Evolutionary conservation across 192 early-diverging fungal species (phyloP), one percentile per base, ranked within the genome.

Genomic region (Coemansia sp.): DNA sequence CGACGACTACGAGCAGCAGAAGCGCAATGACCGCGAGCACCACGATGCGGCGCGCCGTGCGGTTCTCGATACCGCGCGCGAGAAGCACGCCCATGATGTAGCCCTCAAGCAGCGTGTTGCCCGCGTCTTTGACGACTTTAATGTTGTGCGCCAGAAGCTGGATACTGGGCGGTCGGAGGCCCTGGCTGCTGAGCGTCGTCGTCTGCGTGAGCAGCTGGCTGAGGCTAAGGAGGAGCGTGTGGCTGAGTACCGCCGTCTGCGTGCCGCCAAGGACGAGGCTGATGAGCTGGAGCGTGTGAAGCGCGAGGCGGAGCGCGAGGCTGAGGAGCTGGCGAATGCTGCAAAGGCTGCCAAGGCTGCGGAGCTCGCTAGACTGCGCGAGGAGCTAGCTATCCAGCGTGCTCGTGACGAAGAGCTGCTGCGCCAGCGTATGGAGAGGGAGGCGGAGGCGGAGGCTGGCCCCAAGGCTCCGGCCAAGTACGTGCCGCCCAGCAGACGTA

Each of bases 1-100:
- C 46, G 88, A 91, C 66, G 97, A 98, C 79, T 96, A 98, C 73
- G 93, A 93, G 48, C 84, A 86, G 41, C 96, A 98, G 80, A 93
- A 93, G 80, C 86, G 85, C 78, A 76, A 73, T n/a, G 98, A 98
- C 77, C 80, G 81, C 68, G 91, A 90, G 51, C 88, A 87, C 78
- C 88, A 95, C 77, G 89, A 92, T 31, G 89, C 86, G 44, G 87
- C 92, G 31, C 79, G 86, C 70, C 88, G 89, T 75, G 89, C 89
- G 27, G 85, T 89, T 62, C 73, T 89, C n/a, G 88, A 87, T 44
- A 80, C 89, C 46, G 76, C 94, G 31, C 75, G 73, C 61, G 64
- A 81, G 50, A 89, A 91, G 74, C 90, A 94, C 75, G 77, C 72
- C 25, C 86, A 92, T 32, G 92, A 90, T 45, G 77, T 97, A 64